Base-by-base conservation (phyloP, 768 basidiomycete species). In the Epithele typhae region DNA sequence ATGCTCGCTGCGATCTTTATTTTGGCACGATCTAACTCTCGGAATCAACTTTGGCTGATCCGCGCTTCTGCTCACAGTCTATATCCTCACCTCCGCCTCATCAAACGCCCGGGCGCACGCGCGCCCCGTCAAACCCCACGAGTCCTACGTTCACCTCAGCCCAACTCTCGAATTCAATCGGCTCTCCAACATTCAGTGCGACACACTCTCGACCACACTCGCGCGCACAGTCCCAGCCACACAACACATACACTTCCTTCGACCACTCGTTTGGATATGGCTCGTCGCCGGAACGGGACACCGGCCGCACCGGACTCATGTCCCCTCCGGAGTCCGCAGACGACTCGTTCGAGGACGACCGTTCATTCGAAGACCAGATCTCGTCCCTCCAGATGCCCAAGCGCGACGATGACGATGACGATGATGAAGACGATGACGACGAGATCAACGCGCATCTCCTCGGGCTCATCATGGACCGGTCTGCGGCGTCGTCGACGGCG, bases 81-180 rank as follows among this genome's bases (percentile, higher is more conserved):
- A 45, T 47, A 23, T 49, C 57, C 38, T 62, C 66, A 41, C 72
- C 15, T 63, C 64, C 32, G 54, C 72, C 60, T 66, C 68, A 21
- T 19, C 64, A 69, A 3, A 62, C 72, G 11, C 66, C 62, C 19
- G 63, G 74, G 38, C 79, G 82, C 11, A 66, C 70, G 25, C 82
- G 86, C 45, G 75, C 81, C 2, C 84, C 86, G 1, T 90, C 89
- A 18, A 87, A 86, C 53, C 87, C 88, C 5, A 74, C 77, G 19
- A 56, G 62, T 11, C 69, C 72, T 3, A 52, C 59, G 4, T 61
- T 59, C 45, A 48, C 53, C 1, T 53, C 46, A 3, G 59, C 64
- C 3, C 80, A 82, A 7, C 77, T 82, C 4, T 59, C 65, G 21
- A 62, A 52, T 25, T 52, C 60, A 40, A 37, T 57, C 50, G 38